phyloP scores from a whole-genome alignment of 192 early-diverging fungal species.

The Coemansia sp. region DNA sequence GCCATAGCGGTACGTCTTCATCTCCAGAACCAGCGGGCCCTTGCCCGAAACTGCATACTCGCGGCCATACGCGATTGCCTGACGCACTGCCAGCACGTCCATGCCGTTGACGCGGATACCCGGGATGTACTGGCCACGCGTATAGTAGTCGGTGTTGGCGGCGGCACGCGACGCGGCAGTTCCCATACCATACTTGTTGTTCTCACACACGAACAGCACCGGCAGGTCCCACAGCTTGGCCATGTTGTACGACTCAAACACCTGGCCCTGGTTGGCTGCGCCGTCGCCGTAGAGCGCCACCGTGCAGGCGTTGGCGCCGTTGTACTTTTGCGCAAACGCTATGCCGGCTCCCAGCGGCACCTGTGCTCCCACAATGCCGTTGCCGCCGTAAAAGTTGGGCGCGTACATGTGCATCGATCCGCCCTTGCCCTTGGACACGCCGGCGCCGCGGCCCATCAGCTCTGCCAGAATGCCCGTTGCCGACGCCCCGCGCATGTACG shows the following conservation, averaged over 20 bases:
- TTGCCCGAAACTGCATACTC: conserved; percentile 78
- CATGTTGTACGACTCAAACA: conserved; percentile 99
- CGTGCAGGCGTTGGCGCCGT: conserved; percentile 70
- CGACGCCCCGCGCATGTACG: conserved; percentile 76
- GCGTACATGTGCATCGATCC: conserved; percentile 99
- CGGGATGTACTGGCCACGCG: conserved; percentile 94
- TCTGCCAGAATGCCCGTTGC: conserved; percentile 68
- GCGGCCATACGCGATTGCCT: conserved; percentile 81
- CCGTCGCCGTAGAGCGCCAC: conserved; percentile 96
- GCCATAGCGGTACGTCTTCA: conserved; percentile 98
- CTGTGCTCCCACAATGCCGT: conserved; percentile 99
- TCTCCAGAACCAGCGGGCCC: conserved; percentile 91
- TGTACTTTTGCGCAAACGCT: conserved; percentile 94
- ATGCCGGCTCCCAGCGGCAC: conserved; percentile 80
- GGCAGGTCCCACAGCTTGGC: conserved; percentile 96
- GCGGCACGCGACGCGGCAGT: conserved; percentile 87
- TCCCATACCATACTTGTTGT: conserved; percentile 99
- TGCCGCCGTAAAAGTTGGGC: conserved; percentile 94
- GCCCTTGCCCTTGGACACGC: conserved; percentile 92
- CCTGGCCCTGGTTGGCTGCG: conserved; percentile 97
- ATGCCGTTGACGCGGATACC: conserved; percentile 90
- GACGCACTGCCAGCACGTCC: conserved; percentile 90
- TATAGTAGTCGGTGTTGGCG: conserved; percentile 91
- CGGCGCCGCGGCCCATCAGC: conserved; percentile 78
- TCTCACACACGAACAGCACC: conserved; percentile 93